These are phyloP conservation scores for Saxispiralis lemnorum DNA, from an alignment of 495 filamentous ascomycete species.

Conservation along the genomic window DNA sequence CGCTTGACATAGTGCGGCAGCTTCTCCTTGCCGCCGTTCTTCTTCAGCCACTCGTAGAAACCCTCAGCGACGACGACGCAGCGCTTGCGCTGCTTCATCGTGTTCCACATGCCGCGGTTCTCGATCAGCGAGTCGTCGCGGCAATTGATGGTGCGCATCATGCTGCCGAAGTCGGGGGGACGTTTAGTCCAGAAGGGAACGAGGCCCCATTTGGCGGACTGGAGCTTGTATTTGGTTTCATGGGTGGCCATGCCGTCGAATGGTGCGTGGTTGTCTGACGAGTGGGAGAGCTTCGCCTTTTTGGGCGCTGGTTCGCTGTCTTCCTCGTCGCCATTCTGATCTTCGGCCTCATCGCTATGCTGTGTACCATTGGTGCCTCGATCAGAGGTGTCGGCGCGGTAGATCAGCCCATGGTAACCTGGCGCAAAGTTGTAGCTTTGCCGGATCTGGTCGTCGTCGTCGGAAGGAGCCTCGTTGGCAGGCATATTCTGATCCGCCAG, in stretches of 20 bases:
- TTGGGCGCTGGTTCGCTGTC: constrained; percentile 10
- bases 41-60: constrained; percentile 93
- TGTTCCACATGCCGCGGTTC: constrained; percentile 70
- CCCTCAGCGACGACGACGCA: constrained; percentile 78
- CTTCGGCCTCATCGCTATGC: constrained; percentile 14
- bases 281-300: constrained; percentile 9
- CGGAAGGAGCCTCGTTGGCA: constrained; percentile 58
- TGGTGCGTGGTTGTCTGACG: neutral
- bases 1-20: constrained; percentile 67
- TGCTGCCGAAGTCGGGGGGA: constrained; percentile 52
- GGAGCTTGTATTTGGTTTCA: constrained; percentile 54
- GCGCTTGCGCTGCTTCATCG: constrained; percentile 73
- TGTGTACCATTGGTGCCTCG: constrained; percentile 26
- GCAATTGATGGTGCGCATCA: constrained; percentile 86
- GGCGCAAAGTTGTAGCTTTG: constrained; percentile 90
- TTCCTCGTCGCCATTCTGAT: constrained; percentile 10
- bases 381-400: constrained; percentile 55
- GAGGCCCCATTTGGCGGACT: constrained; percentile 83
- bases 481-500: constrained; percentile 58
- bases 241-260: constrained; percentile 12
- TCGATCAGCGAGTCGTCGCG: constrained; percentile 71
- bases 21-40: constrained; percentile 56
- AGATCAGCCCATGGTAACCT: constrained; percentile 68
- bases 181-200: constrained; percentile 86
- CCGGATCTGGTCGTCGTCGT: constrained; percentile 41